A percentile compares a stretch with the other conserved stretches of the same genome.
Conservation (phyloP, 1,139 yeast genomes). For the Nadsonia commutata region DNA sequence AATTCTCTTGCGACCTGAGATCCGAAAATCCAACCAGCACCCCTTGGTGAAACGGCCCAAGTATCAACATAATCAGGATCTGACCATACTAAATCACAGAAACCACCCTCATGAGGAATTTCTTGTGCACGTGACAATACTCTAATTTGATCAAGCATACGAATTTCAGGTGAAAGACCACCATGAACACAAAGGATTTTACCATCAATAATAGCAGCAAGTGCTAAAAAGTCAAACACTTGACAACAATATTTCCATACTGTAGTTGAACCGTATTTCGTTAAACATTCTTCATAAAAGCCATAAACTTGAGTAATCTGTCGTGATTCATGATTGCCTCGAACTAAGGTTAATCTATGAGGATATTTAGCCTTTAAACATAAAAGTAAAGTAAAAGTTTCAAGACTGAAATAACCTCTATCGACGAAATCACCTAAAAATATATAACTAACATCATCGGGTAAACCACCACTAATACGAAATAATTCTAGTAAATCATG, state of each 20-base stretch:
- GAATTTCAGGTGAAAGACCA: conserved; percentile 91
- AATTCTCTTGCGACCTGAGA: conserved; percentile 85
- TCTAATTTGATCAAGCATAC: conserved; percentile 92
- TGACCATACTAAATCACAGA: conserved; percentile 93
- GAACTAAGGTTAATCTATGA: conserved; percentile 66
- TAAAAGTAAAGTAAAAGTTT: conserved; percentile 83
- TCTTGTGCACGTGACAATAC: conserved; percentile 96
- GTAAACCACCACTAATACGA: conserved; percentile 88
- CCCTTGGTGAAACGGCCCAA: conserved; percentile 98
- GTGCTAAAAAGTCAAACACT: conserved; percentile 81
- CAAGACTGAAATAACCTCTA: conserved; percentile 87
- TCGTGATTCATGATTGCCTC: conserved; percentile 91
- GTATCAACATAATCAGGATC: conserved; percentile 97
- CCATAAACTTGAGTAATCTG: conserved; percentile 96
- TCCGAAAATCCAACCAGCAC: conserved; percentile 98
- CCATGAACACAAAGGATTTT: conserved; percentile 91
- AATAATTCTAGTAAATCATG: conserved; percentile 87
- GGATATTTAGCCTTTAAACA: conserved; percentile 77
- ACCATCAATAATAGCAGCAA: conserved; percentile 92
- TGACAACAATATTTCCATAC: conserved; percentile 98
- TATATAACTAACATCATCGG: conserved; percentile 59
- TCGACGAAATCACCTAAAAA: conserved; percentile 95
- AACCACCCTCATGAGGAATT: conserved; percentile 98
- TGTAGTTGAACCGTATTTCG: conserved; percentile 88
- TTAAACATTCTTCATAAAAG: conserved; percentile 79